phyloP scores from a whole-genome alignment of 345 rosid species.

The Sonneratia alba region DNA sequence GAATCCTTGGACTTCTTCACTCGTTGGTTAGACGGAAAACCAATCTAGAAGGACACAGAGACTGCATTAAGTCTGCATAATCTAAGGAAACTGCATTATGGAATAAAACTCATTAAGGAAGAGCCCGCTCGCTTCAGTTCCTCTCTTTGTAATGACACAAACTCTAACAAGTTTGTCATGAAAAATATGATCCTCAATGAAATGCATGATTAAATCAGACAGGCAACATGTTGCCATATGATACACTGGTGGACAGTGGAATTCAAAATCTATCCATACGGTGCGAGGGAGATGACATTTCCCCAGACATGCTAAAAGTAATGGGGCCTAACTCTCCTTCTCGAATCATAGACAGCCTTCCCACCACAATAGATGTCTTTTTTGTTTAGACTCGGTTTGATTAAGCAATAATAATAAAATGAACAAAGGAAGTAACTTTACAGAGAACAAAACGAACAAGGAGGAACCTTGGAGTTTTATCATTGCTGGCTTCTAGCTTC shows the following conservation, averaged over 20 bases:
- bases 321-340: conserved; percentile 37
- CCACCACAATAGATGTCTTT: conserved; percentile 11
- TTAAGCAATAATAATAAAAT: conserved; percentile 3
- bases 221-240: background rate
- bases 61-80: background rate
- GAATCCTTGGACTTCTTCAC: conserved; percentile 36
- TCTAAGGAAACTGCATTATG: too few species aligned
- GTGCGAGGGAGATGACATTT: conserved; percentile 22
- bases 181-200: too few species aligned
- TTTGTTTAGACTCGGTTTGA: conserved; percentile 5
- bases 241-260: background rate
- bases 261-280: background rate
- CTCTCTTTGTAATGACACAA: too few species aligned
- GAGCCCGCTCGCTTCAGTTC: background rate
- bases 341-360: conserved; percentile 22
- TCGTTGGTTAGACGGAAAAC: conserved; percentile 33
- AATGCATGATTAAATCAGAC: background rate
- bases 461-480: conserved; percentile 8
- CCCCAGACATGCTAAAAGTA: conserved; percentile 24
- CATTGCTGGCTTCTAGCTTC: conserved; percentile 16
- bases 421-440: conserved; percentile 5
- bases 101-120: too few species aligned
- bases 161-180: too few species aligned
- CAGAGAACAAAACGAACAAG: conserved; percentile 9
- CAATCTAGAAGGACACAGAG: conserved; percentile 11